phyloP scores from a whole-genome alignment of 139 green algal genomes.

The Closterium sp. region DNA sequence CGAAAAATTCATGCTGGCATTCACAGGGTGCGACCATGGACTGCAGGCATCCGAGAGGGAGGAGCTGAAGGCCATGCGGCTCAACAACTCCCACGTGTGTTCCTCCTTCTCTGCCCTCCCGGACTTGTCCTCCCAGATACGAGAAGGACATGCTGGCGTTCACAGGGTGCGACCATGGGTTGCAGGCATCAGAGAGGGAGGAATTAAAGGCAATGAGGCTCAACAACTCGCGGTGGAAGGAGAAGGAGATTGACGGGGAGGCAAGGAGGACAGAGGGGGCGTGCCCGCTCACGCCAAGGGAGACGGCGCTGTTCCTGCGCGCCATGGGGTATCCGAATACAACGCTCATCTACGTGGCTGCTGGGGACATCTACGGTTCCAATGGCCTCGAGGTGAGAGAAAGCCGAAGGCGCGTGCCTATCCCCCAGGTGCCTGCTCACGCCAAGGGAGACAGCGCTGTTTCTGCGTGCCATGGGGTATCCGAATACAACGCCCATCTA shows the following conservation, averaged over 20 bases:
- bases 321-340: constrained; percentile 40
- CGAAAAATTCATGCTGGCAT: constrained; percentile 48
- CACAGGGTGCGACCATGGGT: constrained; percentile 34
- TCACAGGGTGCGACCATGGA: constrained; percentile 37
- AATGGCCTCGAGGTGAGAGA: constrained; percentile 2
- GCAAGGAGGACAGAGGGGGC: constrained; percentile 6
- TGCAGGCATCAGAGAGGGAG: constrained; percentile 16
- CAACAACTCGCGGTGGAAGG: constrained; percentile 31
- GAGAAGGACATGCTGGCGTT: constrained; percentile 51
- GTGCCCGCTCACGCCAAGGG: constrained; percentile 32
- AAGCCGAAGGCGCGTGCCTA: constrained; percentile 8
- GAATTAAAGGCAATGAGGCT: constrained; percentile 29
- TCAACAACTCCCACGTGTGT: neutral
- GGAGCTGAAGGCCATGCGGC: constrained; percentile 31
- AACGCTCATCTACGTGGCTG: constrained; percentile 39
- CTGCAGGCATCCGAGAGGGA: neutral
- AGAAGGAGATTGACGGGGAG: constrained; percentile 48
- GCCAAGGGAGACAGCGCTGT: constrained; percentile 10
- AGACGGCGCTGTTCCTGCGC: constrained; percentile 19
- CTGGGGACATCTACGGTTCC: constrained; percentile 37
- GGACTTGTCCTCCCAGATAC: too few relatives aligned
- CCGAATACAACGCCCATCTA: constrained; percentile 33
- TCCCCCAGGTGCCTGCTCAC: too few relatives aligned
- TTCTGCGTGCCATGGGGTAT: constrained; percentile 34
- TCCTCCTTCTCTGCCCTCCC: too few relatives aligned